Evolutionary conservation across 306 rosid species (phyloP).

Genomic region (Phaseolus lunatus): DNA sequence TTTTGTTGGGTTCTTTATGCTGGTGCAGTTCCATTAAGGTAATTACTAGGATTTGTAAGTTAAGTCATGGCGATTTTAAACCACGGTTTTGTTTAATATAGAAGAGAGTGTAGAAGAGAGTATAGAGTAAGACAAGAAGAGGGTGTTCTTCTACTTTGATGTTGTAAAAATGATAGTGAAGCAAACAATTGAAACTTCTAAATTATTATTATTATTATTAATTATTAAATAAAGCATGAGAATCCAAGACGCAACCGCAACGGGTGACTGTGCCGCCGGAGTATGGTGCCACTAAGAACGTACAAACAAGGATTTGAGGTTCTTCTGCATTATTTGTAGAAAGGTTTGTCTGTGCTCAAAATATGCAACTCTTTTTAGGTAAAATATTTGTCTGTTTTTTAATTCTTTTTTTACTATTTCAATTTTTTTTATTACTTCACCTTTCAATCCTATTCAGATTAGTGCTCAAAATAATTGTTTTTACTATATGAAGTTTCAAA

Average conservation of each 20-base stretch:
- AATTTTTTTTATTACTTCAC: too few species aligned
- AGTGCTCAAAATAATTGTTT: too few species aligned
- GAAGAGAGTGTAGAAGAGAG: neutral
- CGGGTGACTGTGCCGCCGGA: slow-evolving; percentile 1
- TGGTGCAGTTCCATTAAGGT: slow-evolving; percentile 38
- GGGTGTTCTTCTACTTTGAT: slow-evolving; percentile 19
- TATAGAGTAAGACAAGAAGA: slow-evolving; percentile 35
- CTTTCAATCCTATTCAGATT: too few species aligned
- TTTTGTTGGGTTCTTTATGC: slow-evolving; percentile 20
- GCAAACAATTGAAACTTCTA: too few species aligned
- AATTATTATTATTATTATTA: too few species aligned
- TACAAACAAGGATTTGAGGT: slow-evolving; percentile 17
- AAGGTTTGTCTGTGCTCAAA: neutral
- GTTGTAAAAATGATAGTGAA: slow-evolving; percentile 29
- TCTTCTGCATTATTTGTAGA: neutral
- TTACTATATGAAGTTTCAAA: too few species aligned
- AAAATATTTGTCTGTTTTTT: neutral
- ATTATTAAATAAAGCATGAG: neutral
- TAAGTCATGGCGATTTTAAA: neutral
- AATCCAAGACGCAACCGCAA: neutral
- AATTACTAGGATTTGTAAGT: neutral
- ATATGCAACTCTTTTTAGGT: neutral
- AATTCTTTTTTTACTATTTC: neutral
- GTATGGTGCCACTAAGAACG: slow-evolving; percentile 8
- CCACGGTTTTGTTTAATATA: neutral